Evolutionary conservation across 176 grass and related monocot genomes (phyloP).

Genomic region (Oryza punctata): DNA sequence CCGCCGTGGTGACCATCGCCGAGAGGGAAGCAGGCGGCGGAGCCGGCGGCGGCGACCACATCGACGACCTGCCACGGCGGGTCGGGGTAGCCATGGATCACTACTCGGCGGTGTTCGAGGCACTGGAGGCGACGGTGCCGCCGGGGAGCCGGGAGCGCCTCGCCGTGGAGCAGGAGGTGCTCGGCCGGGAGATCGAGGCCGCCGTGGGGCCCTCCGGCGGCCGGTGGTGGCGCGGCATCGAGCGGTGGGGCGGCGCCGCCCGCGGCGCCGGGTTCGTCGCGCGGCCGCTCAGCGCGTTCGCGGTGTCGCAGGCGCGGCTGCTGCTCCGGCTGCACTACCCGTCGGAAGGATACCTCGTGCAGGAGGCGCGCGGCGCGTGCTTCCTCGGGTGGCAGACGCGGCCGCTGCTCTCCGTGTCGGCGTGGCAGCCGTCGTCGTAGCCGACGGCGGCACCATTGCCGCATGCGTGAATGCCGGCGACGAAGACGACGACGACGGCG

Average conservation of each 20-base stretch:
- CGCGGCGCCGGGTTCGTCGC: slow-evolving; percentile 53
- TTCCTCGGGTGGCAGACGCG: slow-evolving; percentile 90
- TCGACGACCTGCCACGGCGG: slow-evolving; percentile 42
- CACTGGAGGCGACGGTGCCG: slow-evolving; percentile 85
- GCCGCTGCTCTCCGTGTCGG: slow-evolving; percentile 89
- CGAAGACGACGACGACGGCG: not conserved
- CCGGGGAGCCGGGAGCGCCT: slow-evolving; percentile 76
- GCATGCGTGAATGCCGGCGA: slow-evolving; percentile 26
- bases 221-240: slow-evolving; percentile 61
- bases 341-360: slow-evolving; percentile 86
- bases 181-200: slow-evolving; percentile 77
- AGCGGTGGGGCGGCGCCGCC: slow-evolving; percentile 65
- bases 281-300: slow-evolving; percentile 72
- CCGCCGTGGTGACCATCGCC: slow-evolving; percentile 75
- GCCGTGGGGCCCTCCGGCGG: slow-evolving; percentile 42
- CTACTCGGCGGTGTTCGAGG: slow-evolving; percentile 86
- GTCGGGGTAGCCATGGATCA: slow-evolving; percentile 60
- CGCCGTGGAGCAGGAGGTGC: slow-evolving; percentile 82
- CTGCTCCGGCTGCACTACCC: slow-evolving; percentile 98
- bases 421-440: slow-evolving; percentile 72
- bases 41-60: slow-evolving; percentile 30
- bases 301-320: slow-evolving; percentile 82
- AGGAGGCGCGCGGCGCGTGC: slow-evolving; percentile 73
- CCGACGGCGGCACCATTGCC: not conserved
- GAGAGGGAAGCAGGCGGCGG: slow-evolving; percentile 60